phyloP scores from a whole-genome alignment of 768 basidiomycete species.

The Suillus fuscotomentosus region DNA sequence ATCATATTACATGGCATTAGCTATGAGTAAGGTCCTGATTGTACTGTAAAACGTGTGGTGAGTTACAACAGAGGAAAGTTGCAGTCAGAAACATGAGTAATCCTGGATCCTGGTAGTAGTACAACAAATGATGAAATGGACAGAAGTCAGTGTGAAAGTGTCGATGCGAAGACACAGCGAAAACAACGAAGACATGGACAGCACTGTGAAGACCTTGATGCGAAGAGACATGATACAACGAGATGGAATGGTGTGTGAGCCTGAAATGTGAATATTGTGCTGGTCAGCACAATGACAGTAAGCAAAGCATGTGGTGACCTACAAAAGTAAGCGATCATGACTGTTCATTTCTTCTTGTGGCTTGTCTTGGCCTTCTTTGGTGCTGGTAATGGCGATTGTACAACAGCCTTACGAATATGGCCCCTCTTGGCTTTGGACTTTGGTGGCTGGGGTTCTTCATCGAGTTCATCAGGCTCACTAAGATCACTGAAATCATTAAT shows the following conservation, averaged over 20 bases:
- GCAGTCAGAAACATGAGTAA: too few relatives aligned
- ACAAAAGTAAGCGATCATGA: too few relatives aligned
- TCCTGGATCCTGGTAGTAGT: too few relatives aligned
- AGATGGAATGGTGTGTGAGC: not conserved
- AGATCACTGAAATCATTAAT: not conserved
- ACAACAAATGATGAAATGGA: not conserved
- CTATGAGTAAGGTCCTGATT: too few relatives aligned
- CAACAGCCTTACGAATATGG: not conserved
- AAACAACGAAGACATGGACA: not conserved
- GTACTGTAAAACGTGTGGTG: too few relatives aligned
- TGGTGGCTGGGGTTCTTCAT: not conserved
- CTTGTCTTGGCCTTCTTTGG: not conserved
- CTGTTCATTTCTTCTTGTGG: too few relatives aligned
- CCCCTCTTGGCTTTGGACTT: not conserved
- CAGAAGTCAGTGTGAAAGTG: not conserved
- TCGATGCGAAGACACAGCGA: too few relatives aligned
- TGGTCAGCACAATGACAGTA: not conserved
- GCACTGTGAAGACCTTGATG: not conserved
- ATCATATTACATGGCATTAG: too few relatives aligned
- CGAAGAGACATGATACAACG: not conserved
- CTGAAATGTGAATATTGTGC: not conserved
- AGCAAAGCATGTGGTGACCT: too few relatives aligned
- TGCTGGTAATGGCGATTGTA: not conserved
- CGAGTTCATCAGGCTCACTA: not conserved
- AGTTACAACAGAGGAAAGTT: too few relatives aligned